phyloP scores from a whole-genome alignment of 164 flowering plant genomes.

The Paratinospora sagittata region DNA sequence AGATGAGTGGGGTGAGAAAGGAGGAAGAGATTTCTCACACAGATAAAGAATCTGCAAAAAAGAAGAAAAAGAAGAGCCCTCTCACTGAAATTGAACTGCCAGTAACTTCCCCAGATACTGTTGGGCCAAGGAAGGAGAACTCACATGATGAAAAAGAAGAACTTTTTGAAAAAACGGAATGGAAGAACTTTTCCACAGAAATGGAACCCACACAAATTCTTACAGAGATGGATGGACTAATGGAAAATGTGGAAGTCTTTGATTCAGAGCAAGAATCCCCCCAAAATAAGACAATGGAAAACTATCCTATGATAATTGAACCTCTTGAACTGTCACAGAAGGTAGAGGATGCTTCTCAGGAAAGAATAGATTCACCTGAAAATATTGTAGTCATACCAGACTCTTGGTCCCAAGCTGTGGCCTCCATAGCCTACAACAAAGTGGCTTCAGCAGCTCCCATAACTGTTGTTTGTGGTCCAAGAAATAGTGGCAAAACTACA shows the following conservation, averaged over 20 bases:
- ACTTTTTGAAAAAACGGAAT: neutral
- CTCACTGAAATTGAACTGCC: too few relatives aligned
- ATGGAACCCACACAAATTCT: too few relatives aligned
- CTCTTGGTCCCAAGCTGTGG: conserved; percentile 64
- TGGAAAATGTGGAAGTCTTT: neutral
- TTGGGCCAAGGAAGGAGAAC: neutral
- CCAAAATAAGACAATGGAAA: neutral
- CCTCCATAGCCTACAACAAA: conserved; percentile 41
- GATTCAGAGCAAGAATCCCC: neutral
- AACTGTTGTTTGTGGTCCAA: conserved; percentile 72
- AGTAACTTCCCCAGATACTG: neutral
- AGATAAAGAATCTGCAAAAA: neutral
- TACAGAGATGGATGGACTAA: too few relatives aligned
- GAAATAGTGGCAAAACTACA: conserved; percentile 80
- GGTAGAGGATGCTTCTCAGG: neutral
- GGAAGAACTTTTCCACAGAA: too few relatives aligned
- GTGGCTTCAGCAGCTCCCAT: conserved; percentile 45
- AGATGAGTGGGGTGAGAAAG: neutral
- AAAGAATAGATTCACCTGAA: neutral
- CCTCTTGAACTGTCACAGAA: neutral
- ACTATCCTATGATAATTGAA: neutral
- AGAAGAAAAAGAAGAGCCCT: neutral
- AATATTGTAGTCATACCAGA: conserved; percentile 33
- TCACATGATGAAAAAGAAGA: neutral
- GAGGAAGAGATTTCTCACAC: too few relatives aligned